A percentile compares a stretch with the other conserved stretches of the same genome.
phyloP scores from a whole-genome alignment of 179 eudicot species.

The Nepenthes alata region DNA sequence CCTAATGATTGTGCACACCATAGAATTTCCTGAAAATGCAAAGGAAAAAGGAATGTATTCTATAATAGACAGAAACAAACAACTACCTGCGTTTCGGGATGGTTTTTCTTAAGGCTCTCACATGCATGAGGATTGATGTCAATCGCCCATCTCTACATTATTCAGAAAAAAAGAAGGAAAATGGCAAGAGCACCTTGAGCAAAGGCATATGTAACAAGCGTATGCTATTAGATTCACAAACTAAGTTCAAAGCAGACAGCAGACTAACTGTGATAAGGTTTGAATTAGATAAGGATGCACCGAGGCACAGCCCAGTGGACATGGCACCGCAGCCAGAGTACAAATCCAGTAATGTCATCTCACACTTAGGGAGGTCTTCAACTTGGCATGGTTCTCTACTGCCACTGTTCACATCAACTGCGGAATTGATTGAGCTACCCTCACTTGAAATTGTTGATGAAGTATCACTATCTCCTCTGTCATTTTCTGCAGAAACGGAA shows the following conservation, averaged over 20 bases:
- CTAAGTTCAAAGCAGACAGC: not conserved
- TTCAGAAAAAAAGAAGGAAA: no score
- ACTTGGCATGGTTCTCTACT: not conserved
- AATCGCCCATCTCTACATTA: constrained; percentile 27
- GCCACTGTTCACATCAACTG: constrained; percentile 7
- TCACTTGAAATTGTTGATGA: constrained; percentile 49
- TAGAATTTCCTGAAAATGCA: not conserved
- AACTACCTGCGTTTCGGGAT: constrained; percentile 35
- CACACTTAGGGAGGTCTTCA: not conserved
- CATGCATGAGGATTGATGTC: constrained; percentile 25
- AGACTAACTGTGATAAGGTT: constrained; percentile 25
- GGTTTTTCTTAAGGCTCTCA: constrained; percentile 25
- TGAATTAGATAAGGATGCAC: constrained; percentile 23
- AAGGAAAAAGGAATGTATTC: not conserved
- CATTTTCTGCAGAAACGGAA: constrained; percentile 13
- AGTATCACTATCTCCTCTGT: constrained; percentile 24
- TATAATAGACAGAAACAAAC: not conserved
- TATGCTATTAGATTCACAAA: no score
- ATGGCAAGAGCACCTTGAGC: not conserved
- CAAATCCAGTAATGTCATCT: constrained; percentile 27
- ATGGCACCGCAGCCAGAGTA: constrained; percentile 42
- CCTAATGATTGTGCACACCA: constrained; percentile 6
- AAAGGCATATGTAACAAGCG: not conserved
- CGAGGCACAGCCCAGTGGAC: constrained; percentile 36
- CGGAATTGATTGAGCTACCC: constrained; percentile 2